Conservation (phyloP, 2,329 filamentous ascomycete genomes). For the Colletotrichum sp. region DNA sequence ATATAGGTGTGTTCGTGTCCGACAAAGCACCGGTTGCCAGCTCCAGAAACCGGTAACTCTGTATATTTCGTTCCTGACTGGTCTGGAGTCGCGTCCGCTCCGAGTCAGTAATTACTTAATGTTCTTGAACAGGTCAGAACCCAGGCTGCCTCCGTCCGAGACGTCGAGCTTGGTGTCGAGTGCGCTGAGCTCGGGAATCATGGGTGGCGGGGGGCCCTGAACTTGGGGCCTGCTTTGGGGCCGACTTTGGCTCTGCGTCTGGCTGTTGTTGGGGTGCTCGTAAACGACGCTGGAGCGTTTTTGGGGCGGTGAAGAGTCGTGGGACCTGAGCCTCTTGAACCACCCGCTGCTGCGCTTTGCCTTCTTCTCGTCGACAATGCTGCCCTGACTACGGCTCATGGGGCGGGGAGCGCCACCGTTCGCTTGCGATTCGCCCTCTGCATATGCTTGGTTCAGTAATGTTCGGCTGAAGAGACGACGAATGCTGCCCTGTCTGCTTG, state of each 20-base stretch:
- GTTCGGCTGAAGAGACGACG: conserved; percentile 62
- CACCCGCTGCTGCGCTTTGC: conserved; percentile 62
- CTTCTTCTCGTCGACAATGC: conserved; percentile 57
- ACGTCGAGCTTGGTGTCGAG: conserved; percentile 55
- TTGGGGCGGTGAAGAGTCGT: conserved; percentile 34
- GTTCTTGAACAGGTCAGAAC: conserved; percentile 62
- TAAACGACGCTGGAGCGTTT: conserved; percentile 50
- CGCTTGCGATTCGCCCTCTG: conserved; percentile 51
- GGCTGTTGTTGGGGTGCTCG: conserved; percentile 34
- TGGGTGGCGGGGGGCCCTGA: conserved; percentile 60
- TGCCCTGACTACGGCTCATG: conserved; percentile 54
- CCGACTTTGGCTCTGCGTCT: conserved; percentile 18
- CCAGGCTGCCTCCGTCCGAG: conserved; percentile 49
- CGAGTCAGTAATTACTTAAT: conserved; percentile 51
- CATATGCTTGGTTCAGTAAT: conserved; percentile 58
- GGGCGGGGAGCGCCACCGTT: conserved; percentile 47
- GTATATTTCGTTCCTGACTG: not conserved
- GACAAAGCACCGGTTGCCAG: conserved; percentile 12
- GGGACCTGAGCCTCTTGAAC: conserved; percentile 59
- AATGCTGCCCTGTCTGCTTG: conserved; percentile 60
- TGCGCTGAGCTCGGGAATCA: conserved; percentile 63
- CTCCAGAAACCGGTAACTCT: conserved; percentile 9
- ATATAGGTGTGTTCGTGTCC: conserved; percentile 9
- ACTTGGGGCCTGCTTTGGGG: conserved; percentile 30
- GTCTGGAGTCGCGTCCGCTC: not conserved